phyloP scores from a whole-genome alignment of 345 rosid species.

The Salix purpurea region DNA sequence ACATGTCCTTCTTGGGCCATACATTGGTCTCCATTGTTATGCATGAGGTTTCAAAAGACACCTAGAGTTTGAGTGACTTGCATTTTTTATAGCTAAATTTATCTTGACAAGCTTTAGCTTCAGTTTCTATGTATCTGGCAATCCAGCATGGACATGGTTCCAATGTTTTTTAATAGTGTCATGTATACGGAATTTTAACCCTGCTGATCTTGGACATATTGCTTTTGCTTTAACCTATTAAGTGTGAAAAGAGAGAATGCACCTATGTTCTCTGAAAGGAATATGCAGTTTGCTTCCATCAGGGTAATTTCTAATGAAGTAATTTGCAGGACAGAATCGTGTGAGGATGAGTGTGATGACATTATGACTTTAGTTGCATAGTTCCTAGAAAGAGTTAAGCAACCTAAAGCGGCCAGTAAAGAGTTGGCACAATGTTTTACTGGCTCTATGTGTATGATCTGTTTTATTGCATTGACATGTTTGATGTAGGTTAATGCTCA shows the following conservation, averaged over 20 bases:
- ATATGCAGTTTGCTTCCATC: background rate
- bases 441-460: background rate
- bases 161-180: background rate
- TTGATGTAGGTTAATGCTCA: constrained; percentile 84
- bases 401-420: no score
- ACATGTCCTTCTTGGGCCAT: background rate
- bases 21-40: background rate
- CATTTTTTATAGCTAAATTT: background rate
- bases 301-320: background rate
- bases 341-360: no score
- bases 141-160: constrained; percentile 1
- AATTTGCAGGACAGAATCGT: no score
- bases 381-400: no score
- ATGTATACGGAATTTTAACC: no score
- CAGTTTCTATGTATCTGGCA: background rate
- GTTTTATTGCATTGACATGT: constrained; percentile 10
- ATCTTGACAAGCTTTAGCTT: background rate
- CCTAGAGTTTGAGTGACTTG: background rate
- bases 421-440: no score
- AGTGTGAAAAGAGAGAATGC: no score
- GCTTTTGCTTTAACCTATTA: background rate
- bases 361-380: no score
- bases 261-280: background rate
- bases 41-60: background rate
- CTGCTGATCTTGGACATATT: background rate